Percentiles rank a stretch among this genome's conserved stretches.
phyloP scores from a whole-genome alignment of 2,329 filamentous ascomycete species.

The Claviceps pazoutovae region DNA sequence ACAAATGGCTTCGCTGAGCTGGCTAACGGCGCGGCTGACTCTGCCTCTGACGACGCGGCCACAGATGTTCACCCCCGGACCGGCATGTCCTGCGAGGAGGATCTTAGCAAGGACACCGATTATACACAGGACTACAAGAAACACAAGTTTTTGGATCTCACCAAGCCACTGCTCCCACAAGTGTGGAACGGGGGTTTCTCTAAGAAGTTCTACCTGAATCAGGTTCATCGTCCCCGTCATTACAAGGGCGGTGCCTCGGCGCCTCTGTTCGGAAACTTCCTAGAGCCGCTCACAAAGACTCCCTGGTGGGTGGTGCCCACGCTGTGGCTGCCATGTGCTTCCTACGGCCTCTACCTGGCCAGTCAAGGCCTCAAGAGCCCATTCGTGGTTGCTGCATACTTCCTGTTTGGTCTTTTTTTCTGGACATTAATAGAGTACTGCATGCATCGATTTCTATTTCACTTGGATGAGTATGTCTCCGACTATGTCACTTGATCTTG shows the following conservation, averaged over 20 bases:
- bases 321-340: slow-evolving; percentile 70
- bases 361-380: slow-evolving; percentile 42
- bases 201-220: slow-evolving; percentile 94
- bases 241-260: slow-evolving; percentile 90
- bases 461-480: slow-evolving; percentile 73
- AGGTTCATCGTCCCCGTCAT: slow-evolving; percentile 88
- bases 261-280: slow-evolving; percentile 90
- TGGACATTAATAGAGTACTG: slow-evolving; percentile 89
- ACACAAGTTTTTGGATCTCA: slow-evolving; percentile 89
- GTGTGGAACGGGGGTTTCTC: slow-evolving; percentile 77
- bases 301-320: slow-evolving; percentile 84
- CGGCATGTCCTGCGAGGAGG: slow-evolving; percentile 79
- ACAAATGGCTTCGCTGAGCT: slow-evolving; percentile 11
- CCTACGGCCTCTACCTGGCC: slow-evolving; percentile 57
- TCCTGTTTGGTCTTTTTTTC: slow-evolving; percentile 54
- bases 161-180: slow-evolving; percentile 70
- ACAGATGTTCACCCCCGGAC: slow-evolving; percentile 46
- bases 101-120: slow-evolving; percentile 79
- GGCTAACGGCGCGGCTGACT: slow-evolving; percentile 16
- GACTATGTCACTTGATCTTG: not conserved
- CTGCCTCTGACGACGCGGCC: slow-evolving; percentile 15
- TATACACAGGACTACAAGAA: slow-evolving; percentile 60
- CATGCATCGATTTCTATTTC: slow-evolving; percentile 83
- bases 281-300: slow-evolving; percentile 94
- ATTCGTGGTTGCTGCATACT: slow-evolving; percentile 44